Conservation (phyloP, 2,329 filamentous ascomycete genomes). For the Epichloe sibirici region DNA sequence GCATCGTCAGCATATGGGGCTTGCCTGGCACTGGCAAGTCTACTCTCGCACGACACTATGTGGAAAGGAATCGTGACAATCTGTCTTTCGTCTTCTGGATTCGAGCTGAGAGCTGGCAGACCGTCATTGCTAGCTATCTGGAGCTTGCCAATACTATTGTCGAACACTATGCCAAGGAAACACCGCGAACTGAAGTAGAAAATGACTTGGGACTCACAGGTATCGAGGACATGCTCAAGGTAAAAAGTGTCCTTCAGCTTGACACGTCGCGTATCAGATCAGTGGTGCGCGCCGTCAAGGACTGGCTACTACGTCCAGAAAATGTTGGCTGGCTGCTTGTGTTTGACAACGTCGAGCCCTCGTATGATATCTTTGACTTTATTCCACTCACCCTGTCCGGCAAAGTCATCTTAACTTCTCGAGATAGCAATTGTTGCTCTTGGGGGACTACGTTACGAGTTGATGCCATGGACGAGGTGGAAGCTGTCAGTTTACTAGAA, state of each 20-base stretch:
- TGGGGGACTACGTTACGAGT: constrained; percentile 14
- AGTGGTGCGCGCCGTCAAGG: constrained; percentile 14
- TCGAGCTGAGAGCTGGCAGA: constrained; percentile 16
- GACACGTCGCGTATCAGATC: constrained; percentile 12
- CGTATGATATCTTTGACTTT: constrained; percentile 15
- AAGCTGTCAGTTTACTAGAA: constrained; percentile 11
- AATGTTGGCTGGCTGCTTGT: constrained; percentile 15
- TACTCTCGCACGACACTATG: constrained; percentile 13
- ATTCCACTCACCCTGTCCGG: constrained; percentile 14
- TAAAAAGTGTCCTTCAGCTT: constrained; percentile 12
- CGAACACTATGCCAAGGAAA: constrained; percentile 11
- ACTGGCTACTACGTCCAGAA: constrained; percentile 15
- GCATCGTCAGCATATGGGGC: constrained; percentile 14
- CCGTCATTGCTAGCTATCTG: constrained; percentile 14
- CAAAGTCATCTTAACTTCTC: constrained; percentile 14
- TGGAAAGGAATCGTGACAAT: constrained; percentile 10
- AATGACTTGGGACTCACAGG: constrained; percentile 14
- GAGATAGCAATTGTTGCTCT: constrained; percentile 11
- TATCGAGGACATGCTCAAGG: constrained; percentile 14
- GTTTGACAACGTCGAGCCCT: constrained; percentile 14
- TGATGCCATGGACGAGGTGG: constrained; percentile 10
- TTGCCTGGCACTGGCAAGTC: constrained; percentile 13
- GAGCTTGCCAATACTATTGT: constrained; percentile 13
- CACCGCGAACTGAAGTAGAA: constrained; percentile 9
- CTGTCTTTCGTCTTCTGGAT: constrained; percentile 17